Evolutionary conservation across 2,329 filamentous ascomycete genomes (phyloP).

Genomic region (Ophiostoma sp.): DNA sequence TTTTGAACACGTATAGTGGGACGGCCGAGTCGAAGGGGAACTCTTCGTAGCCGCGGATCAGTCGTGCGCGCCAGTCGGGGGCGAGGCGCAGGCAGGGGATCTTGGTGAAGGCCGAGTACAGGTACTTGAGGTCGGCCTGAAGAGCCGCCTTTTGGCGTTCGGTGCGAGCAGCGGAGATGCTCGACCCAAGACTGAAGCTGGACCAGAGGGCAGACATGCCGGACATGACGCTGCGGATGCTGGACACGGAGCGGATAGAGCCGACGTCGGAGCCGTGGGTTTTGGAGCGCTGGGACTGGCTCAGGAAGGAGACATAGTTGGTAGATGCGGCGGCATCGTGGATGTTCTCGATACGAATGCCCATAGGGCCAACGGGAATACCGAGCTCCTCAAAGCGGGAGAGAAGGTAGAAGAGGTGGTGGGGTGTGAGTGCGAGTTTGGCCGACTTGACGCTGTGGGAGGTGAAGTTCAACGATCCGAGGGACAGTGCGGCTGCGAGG

Average conservation of each 20-base stretch:
- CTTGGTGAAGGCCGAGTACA: conserved; percentile 98
- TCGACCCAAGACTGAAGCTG: conserved; percentile 77
- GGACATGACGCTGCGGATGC: conserved; percentile 95
- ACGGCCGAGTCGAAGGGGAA: conserved; percentile 98
- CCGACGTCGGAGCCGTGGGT: conserved; percentile 79
- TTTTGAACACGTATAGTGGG: conserved; percentile 96
- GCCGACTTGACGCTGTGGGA: conserved; percentile 84
- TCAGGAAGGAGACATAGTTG: conserved; percentile 95
- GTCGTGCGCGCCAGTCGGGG: conserved; percentile 86
- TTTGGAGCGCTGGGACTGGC: conserved; percentile 77
- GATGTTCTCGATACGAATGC: conserved; percentile 89
- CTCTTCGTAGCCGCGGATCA: conserved; percentile 93
- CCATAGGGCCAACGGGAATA: conserved; percentile 93
- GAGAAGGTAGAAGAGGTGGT: conserved; percentile 94
- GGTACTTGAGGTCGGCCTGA: conserved; percentile 86
- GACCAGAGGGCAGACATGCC: conserved; percentile 94
- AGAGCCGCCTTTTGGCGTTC: conserved; percentile 87
- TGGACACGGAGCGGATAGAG: conserved; percentile 93
- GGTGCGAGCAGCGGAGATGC: conserved; percentile 75
- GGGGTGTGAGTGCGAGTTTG: conserved; percentile 88
- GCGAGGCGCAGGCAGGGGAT: conserved; percentile 87
- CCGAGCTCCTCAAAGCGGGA: conserved; percentile 92
- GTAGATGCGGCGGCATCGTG: conserved; percentile 82
- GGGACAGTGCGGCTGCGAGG: conserved; percentile 81
- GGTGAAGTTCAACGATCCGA: conserved; percentile 80